Conservation (phyloP, 345 rosid species). For the Linum tenue region DNA sequence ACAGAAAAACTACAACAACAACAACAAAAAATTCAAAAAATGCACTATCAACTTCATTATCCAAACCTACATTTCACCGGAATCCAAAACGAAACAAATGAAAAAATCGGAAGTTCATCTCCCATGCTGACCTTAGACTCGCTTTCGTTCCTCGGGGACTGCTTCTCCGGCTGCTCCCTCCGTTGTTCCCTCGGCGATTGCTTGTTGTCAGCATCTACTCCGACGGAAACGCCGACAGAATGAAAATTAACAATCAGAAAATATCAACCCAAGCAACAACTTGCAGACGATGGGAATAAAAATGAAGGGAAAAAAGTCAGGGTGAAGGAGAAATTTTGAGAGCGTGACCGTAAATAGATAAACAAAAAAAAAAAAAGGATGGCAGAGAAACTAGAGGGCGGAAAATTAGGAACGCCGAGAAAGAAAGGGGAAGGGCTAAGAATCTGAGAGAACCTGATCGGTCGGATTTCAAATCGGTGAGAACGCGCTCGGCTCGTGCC, state of each 20-base stretch:
- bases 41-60: neutral
- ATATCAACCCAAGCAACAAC: neutral
- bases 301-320: constrained; percentile 3
- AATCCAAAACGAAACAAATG: neutral
- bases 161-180: constrained; percentile 6
- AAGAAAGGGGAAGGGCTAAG: neutral
- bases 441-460: constrained; percentile 36
- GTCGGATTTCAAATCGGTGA: constrained; percentile 50
- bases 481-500: constrained; percentile 94
- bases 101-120: neutral
- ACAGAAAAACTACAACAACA: neutral
- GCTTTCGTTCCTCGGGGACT: constrained; percentile 22
- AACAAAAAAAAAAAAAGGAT: constrained; percentile 6
- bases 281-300: neutral
- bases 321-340: neutral
- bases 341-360: constrained; percentile 1
- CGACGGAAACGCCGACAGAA: constrained; percentile 11
- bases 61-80: neutral
- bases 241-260: neutral
- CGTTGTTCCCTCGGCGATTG: constrained; percentile 23
- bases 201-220: constrained; percentile 52
- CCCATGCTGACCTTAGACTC: constrained; percentile 40
- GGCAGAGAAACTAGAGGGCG: neutral
- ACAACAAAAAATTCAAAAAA: neutral
- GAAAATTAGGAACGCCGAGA: neutral